A percentile compares a stretch with the other conserved stretches of the same genome.
phyloP scores from a whole-genome alignment of 1,284 basidiomycete species.

The Wolfiporia cocos region DNA sequence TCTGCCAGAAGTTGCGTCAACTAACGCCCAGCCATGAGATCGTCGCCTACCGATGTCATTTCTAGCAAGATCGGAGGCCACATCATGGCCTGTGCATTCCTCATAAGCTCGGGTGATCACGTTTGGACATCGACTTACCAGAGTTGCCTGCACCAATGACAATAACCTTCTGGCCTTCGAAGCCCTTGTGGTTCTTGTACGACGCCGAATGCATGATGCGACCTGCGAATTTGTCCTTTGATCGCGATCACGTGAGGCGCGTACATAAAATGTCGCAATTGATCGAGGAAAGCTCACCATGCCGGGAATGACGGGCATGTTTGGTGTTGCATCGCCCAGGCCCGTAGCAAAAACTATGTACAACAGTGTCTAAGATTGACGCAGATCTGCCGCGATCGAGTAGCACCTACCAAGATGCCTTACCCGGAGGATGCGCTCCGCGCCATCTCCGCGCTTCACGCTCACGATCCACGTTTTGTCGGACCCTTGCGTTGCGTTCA shows the following conservation, averaged over 20 bases:
- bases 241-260: not conserved
- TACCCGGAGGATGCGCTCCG: constrained; percentile 17
- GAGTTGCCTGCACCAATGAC: constrained; percentile 37
- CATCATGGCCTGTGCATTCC: not conserved
- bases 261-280: no score
- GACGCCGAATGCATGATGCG: constrained; percentile 31
- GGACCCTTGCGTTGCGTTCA: constrained; percentile 20
- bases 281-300: constrained; percentile 8
- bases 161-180: constrained; percentile 36
- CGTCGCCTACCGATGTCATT: not conserved
- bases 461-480: constrained; percentile 28
- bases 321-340: constrained; percentile 28
- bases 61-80: constrained; percentile 2
- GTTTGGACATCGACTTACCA: no score
- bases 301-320: constrained; percentile 27
- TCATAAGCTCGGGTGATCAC: not conserved
- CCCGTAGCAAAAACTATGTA: constrained; percentile 26
- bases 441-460: constrained; percentile 15
- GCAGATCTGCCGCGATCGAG: no score
- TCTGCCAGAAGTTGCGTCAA: constrained; percentile 25
- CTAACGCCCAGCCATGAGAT: not conserved
- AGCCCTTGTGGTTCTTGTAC: constrained; percentile 29
- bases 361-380: no score
- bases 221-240: constrained; percentile 5
- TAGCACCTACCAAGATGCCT: constrained; percentile 24